A percentile compares a stretch with the other conserved stretches of the same genome.
phyloP scores from a whole-genome alignment of 371 early-diverging fungal species.

The Mortierella sp. region DNA sequence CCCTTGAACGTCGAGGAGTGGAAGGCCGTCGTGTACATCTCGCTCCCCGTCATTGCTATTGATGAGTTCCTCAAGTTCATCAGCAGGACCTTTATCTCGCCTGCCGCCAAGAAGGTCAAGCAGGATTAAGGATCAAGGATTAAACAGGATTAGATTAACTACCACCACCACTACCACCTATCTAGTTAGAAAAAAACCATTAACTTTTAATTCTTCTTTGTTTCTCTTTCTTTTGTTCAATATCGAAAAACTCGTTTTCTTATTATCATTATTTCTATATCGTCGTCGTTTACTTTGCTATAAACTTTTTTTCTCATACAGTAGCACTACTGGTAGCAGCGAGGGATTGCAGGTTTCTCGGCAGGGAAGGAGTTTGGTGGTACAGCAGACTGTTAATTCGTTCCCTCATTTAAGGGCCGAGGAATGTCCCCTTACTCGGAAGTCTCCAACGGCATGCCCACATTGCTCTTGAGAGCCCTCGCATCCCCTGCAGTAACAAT shows the following conservation, averaged over 20 bases:
- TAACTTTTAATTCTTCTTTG: not conserved
- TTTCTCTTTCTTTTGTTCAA: not conserved
- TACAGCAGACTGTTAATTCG: conserved; percentile 26
- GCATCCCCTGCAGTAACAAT: conserved; percentile 35
- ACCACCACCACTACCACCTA: not conserved
- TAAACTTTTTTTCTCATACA: too few relatives aligned
- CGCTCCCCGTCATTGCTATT: conserved; percentile 90
- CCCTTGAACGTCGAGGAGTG: conserved; percentile 92
- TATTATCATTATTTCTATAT: not conserved
- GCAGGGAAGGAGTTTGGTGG: conserved; percentile 49
- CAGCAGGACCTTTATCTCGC: conserved; percentile 76
- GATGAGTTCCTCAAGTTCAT: conserved; percentile 95
- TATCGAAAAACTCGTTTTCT: not conserved
- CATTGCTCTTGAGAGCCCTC: conserved; percentile 40
- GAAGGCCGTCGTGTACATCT: conserved; percentile 91
- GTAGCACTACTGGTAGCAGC: too few relatives aligned
- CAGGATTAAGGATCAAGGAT: conserved; percentile 31
- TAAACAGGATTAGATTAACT: too few relatives aligned
- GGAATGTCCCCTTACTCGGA: conserved; percentile 33
- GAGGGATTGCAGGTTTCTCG: not conserved
- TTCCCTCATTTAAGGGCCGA: conserved; percentile 22
- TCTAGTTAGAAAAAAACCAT: not conserved
- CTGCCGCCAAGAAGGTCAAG: conserved; percentile 59
- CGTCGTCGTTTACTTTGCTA: not conserved
- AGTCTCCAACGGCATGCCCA: conserved; percentile 37